These are phyloP conservation scores for Dunaliella sp. DNA, from an alignment of 139 green algal genomes.

Conservation along the genomic window DNA sequence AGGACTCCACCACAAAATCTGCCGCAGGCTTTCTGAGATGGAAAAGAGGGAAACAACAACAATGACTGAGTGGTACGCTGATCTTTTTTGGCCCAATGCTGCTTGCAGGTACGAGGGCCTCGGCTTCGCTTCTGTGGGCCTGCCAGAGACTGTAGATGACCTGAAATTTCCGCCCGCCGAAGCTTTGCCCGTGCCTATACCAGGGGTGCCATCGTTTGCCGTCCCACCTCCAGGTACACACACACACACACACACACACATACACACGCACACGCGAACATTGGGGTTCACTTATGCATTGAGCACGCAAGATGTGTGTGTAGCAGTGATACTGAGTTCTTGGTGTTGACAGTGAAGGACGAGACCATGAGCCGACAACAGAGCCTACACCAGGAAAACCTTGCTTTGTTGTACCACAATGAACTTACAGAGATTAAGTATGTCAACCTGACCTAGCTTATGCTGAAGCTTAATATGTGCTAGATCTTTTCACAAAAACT, in stretches of 20 bases:
- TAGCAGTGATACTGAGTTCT: background rate
- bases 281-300: background rate
- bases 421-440: too few relatives aligned
- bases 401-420: background rate
- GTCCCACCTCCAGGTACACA: constrained; percentile 1
- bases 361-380: background rate
- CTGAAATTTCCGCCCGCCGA: constrained; percentile 39
- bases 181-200: constrained; percentile 29
- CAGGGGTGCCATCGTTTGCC: constrained; percentile 21
- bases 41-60: too few relatives aligned
- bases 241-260: too few relatives aligned
- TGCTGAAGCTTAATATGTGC: too few relatives aligned
- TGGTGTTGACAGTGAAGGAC: background rate
- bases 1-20: too few relatives aligned
- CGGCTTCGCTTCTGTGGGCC: constrained; percentile 26
- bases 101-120: constrained; percentile 53
- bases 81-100: background rate
- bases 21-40: too few relatives aligned
- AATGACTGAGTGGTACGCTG: background rate
- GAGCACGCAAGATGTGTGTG: background rate
- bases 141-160: constrained; percentile 32
- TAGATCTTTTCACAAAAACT: too few relatives aligned
- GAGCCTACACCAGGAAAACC: background rate
- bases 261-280: background rate
- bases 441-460: too few relatives aligned